Conservation (phyloP, 2,329 filamentous ascomycete species). For the Cladophialophora yegresii region DNA sequence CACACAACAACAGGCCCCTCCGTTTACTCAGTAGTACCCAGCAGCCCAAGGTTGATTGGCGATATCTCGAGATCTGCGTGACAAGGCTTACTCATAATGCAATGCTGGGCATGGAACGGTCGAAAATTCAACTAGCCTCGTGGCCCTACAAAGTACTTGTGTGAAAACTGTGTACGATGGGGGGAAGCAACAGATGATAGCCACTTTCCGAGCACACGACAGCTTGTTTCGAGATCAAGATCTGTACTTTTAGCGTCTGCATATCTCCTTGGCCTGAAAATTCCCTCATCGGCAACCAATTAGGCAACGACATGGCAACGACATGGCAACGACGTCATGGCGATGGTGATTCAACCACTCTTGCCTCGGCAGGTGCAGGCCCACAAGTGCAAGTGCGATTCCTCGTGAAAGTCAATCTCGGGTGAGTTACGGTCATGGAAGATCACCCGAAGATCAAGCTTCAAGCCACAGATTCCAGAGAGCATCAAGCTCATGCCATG, state of each 20-base stretch:
- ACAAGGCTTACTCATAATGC: slow-evolving; percentile 5
- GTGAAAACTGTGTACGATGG: background rate
- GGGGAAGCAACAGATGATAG: background rate
- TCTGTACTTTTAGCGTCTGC: background rate
- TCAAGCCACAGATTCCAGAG: background rate
- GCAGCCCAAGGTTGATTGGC: background rate
- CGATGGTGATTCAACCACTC: background rate
- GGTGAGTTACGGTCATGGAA: background rate
- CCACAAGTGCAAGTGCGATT: too few species aligned
- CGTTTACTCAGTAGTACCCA: background rate
- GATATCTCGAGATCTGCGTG: background rate
- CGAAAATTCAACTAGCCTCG: background rate
- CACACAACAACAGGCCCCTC: background rate
- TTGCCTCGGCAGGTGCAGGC: too few species aligned
- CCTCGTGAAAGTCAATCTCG: too few species aligned
- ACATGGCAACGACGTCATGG: background rate
- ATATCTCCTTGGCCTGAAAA: background rate
- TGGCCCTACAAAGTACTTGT: background rate
- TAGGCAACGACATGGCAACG: background rate
- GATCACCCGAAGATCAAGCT: background rate
- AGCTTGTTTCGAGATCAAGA: slow-evolving; percentile 9
- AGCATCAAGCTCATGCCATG: background rate
- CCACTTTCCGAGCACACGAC: slow-evolving; percentile 9
- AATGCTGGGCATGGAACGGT: background rate
- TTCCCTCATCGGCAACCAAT: background rate